phyloP scores from a whole-genome alignment of 768 basidiomycete genomes.

The Ramaria sp. region DNA sequence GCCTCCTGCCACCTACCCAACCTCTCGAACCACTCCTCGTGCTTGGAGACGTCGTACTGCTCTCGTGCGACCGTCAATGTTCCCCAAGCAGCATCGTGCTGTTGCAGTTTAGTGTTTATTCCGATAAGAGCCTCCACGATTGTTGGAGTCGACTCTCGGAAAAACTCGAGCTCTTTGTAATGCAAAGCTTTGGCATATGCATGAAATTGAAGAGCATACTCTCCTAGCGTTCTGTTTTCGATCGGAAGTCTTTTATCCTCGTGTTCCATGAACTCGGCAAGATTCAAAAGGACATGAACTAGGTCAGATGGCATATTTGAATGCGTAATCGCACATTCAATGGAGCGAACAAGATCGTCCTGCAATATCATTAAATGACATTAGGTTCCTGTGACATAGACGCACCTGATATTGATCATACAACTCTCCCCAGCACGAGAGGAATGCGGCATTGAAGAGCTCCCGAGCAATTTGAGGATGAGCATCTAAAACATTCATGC shows the following conservation, averaged over 20 bases:
- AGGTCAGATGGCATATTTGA: slow-evolving; percentile 73
- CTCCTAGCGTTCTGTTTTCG: slow-evolving; percentile 85
- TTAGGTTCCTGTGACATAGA: not conserved
- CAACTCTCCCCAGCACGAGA: slow-evolving; percentile 94
- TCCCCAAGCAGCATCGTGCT: slow-evolving; percentile 97
- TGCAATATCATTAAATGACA: slow-evolving; percentile 22
- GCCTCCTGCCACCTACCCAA: slow-evolving; percentile 96
- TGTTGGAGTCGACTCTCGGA: slow-evolving; percentile 78
- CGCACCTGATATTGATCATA: slow-evolving; percentile 93
- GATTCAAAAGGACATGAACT: slow-evolving; percentile 81
- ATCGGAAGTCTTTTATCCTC: slow-evolving; percentile 94
- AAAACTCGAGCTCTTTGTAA: slow-evolving; percentile 97
- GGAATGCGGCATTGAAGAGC: slow-evolving; percentile 94
- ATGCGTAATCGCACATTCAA: slow-evolving; percentile 77
- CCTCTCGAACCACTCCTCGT: slow-evolving; percentile 98
- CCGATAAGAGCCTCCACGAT: slow-evolving; percentile 93
- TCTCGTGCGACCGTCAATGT: slow-evolving; percentile 84
- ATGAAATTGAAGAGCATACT: slow-evolving; percentile 86
- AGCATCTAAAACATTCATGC: slow-evolving; percentile 86
- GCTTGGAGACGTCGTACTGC: slow-evolving; percentile 82
- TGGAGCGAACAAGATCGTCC: slow-evolving; percentile 90
- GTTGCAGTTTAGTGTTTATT: slow-evolving; percentile 93
- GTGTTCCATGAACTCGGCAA: slow-evolving; percentile 99
- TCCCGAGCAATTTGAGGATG: slow-evolving; percentile 88
- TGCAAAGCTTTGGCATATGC: slow-evolving; percentile 97